Base-by-base conservation (phyloP, 331 rosid species). In the Pyrus hybrid region DNA sequence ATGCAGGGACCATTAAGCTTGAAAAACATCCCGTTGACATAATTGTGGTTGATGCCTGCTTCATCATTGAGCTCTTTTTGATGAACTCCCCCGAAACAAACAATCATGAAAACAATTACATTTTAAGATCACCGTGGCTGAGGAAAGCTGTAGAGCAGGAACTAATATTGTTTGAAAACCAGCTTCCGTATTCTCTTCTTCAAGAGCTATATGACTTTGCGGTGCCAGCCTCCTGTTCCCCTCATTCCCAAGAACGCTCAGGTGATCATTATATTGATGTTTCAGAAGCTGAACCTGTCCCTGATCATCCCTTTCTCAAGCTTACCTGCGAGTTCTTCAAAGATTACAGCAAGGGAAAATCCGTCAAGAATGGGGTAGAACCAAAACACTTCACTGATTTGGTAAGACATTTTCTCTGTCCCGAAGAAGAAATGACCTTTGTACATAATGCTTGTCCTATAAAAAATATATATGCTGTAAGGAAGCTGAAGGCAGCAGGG, bases 111-210 rank as follows among this genome's bases (percentile, higher is more conserved):
- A 16, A 11, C 7, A 63, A 74, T 25, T 13, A 25, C 1, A 51
- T 75, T 6, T 4, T 69, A 2, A 13, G 7, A 8, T 69, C 68
- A 16, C 65, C 76, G 25, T 74, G 73, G 80, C 28, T 80, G 30
- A 13, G 26, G 8, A 21, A 4, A 22, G 37, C 5, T 33, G 22
- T 80, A 10, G 25, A 20, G 37, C 14, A 22, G 45, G 80, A 74
- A 6, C 28, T 80, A 32, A 18, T 80, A 5, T 16, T 75, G 32
- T 72, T 75, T 9, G 84, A 80, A 63, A 80, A 70, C 54, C 76
- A 80, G 65, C 76, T 80, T 33, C 79, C 79, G 1, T 74, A 57
- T 41, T 60, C 63, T 28, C 37, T 63, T 5, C 60, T 80, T 49
- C 25, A 70, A 17, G 7, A 45, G 11, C 17, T 77, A 30, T 77